phyloP scores from a whole-genome alignment of 148 eudicot genomes.

The Persicaria maculosa region DNA sequence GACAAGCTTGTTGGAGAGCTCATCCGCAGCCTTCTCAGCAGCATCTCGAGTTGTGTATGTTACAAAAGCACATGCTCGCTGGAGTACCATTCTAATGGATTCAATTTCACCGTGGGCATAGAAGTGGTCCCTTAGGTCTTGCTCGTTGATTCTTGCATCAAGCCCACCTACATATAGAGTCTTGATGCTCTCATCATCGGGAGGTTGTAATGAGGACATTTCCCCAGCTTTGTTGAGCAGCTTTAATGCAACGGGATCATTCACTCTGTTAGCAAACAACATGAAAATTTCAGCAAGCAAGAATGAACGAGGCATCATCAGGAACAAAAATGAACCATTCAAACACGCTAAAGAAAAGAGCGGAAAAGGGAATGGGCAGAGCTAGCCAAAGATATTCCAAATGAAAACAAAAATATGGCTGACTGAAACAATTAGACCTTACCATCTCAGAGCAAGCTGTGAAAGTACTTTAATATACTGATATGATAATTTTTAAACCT shows the following conservation, averaged over 20 bases:
- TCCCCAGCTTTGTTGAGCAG: slow-evolving; percentile 91
- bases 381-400: too few relatives aligned
- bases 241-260: slow-evolving; percentile 93
- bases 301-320: slow-evolving; percentile 4
- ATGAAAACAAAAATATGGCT: not conserved
- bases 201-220: slow-evolving; percentile 83
- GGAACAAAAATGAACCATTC: not conserved
- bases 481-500: too few relatives aligned
- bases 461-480: too few relatives aligned
- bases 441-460: not conserved
- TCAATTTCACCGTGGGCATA: slow-evolving; percentile 97
- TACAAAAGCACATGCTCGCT: slow-evolving; percentile 88
- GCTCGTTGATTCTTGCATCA: slow-evolving; percentile 75
- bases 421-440: not conserved
- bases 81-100: slow-evolving; percentile 75
- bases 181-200: slow-evolving; percentile 87
- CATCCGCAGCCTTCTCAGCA: slow-evolving; percentile 95
- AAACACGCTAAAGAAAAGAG: too few relatives aligned
- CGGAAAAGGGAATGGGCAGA: too few relatives aligned
- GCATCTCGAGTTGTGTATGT: slow-evolving; percentile 94
- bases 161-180: slow-evolving; percentile 93
- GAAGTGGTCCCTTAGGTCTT: slow-evolving; percentile 81
- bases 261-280: slow-evolving; percentile 43
- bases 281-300: not conserved
- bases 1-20: slow-evolving; percentile 88